Evolutionary conservation across 768 basidiomycete genomes (phyloP).

Genomic region (Leccinum olivaceopallidum): DNA sequence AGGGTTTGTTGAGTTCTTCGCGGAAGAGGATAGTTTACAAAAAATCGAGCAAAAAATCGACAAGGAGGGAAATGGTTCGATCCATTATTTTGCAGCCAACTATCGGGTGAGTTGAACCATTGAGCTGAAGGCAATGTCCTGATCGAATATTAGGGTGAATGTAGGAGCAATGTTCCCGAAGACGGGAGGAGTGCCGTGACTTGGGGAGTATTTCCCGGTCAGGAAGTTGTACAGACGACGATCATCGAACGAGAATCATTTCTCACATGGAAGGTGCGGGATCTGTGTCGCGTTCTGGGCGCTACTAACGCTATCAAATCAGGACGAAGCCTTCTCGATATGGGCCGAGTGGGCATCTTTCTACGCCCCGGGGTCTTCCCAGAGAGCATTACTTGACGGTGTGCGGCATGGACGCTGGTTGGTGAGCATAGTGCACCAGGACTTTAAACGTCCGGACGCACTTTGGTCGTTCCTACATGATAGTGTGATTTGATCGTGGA

Average conservation of each 20-base stretch:
- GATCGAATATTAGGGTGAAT: conserved; percentile 59
- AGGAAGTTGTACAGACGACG: conserved; percentile 94
- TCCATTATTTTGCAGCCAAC: conserved; percentile 89
- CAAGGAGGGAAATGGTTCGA: conserved; percentile 57
- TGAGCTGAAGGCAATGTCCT: neutral
- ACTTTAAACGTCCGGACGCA: conserved; percentile 76
- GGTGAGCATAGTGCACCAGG: conserved; percentile 90
- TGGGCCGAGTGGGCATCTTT: conserved; percentile 95
- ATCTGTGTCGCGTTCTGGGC: neutral
- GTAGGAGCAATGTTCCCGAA: conserved; percentile 74
- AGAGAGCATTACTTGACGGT: conserved; percentile 69
- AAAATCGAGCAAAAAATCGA: conserved; percentile 57
- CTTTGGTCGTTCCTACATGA: conserved; percentile 85
- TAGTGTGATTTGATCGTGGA: neutral
- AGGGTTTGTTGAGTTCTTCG: conserved; percentile 97
- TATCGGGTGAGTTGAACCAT: conserved; percentile 48
- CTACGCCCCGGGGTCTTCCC: conserved; percentile 73
- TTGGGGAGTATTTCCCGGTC: conserved; percentile 97
- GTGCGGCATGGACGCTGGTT: conserved; percentile 82
- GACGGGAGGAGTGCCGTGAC: conserved; percentile 92
- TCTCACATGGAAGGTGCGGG: conserved; percentile 89
- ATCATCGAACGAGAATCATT: conserved; percentile 96
- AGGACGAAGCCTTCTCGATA: conserved; percentile 96
- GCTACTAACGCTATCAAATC: conserved; percentile 5
- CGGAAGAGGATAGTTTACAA: conserved; percentile 55